These are phyloP conservation scores for Escovopsis weberi DNA, from an alignment of 2,329 filamentous ascomycete genomes.

Conservation along the genomic window DNA sequence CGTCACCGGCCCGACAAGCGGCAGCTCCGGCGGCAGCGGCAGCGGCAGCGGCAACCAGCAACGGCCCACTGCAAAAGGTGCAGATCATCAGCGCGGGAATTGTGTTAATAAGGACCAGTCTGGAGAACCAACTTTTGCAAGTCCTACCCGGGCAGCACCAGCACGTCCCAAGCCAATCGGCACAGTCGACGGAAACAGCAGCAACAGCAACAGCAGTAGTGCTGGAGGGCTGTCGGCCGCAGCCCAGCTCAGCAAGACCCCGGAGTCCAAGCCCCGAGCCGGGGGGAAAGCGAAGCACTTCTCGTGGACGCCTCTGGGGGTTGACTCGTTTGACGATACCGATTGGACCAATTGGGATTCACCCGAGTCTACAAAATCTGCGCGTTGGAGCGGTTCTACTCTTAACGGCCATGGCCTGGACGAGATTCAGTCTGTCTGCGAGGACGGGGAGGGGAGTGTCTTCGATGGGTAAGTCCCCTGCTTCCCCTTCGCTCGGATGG, in stretches of 20 bases:
- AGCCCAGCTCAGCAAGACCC: constrained; percentile 16
- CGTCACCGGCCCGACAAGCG: constrained; percentile 35
- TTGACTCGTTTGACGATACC: constrained; percentile 43
- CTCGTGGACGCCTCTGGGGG: constrained; percentile 44
- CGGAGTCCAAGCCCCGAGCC: constrained; percentile 21
- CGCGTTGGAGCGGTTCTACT: constrained; percentile 51
- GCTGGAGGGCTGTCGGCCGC: constrained; percentile 18
- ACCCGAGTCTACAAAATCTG: constrained; percentile 37
- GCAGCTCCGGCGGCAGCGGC: constrained; percentile 6
- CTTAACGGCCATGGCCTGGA: constrained; percentile 26
- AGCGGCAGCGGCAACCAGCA: neutral
- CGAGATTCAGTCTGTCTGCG: constrained; percentile 32
- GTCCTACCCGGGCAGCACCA: constrained; percentile 25
- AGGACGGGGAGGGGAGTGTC: constrained; percentile 31
- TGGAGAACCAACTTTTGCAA: constrained; percentile 32
- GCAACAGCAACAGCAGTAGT: neutral
- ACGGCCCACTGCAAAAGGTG: constrained; percentile 16
- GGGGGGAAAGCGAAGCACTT: constrained; percentile 34
- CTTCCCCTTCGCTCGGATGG: too few relatives aligned
- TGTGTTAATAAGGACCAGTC: constrained; percentile 6
- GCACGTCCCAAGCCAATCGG: constrained; percentile 23
- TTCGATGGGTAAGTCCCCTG: constrained; percentile 31
- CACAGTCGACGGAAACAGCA: constrained; percentile 21
- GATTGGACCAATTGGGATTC: constrained; percentile 54
- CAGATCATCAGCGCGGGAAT: constrained; percentile 11